Base-by-base conservation (phyloP, 495 filamentous ascomycete genomes). In the Staphylotrichum tortipilum region DNA sequence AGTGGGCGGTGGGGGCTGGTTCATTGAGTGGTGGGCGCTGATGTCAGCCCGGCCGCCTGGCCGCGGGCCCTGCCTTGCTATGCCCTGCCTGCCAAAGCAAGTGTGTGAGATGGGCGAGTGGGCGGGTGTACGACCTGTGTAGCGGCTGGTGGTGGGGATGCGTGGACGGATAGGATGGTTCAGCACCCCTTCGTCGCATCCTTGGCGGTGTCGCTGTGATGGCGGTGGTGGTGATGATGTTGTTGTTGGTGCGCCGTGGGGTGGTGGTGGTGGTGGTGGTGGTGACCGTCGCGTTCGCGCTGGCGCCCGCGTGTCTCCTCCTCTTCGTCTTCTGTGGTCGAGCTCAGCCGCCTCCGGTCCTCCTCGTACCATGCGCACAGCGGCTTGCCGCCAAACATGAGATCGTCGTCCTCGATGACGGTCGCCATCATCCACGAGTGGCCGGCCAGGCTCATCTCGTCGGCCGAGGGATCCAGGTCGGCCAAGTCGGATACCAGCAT, bases 321-420 rank as follows among this genome's bases (percentile, higher is more conserved):
- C 44, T 74, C 69, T 4, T 63, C 65, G 14, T 74, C 69, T 4
- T 63, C 65, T 11, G 66, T 56, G 52, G 39, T 26, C 5, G 51
- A 47, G 57, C 64, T 65, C 18, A 67, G 44, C 42, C 64, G 55
- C 37, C 63, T 64, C 10, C 70, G 58, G 39, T 77, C 75, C 57
- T 78, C 75, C 58, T 79, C 76, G 54, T 78, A 77, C 67, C 75
- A 75, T 9, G 72, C 57, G 59, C 74, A 75, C 33, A 79, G 46
- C 21, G 74, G 69, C 64, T 79, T 78, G 36, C 76, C 76, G 34
- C 75, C 74, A 45, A 78, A 79, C 67, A 68, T 79, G 24, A 79
- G 59, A 53, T 79, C 76, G 22, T 73, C 71, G 54, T 79, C 76
- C 23, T 79, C 74, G 57, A 79, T 79, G 40, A 69, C 68, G 37